Conservation (phyloP, 257 asterid genomes). For the Eustoma russellianum region DNA sequence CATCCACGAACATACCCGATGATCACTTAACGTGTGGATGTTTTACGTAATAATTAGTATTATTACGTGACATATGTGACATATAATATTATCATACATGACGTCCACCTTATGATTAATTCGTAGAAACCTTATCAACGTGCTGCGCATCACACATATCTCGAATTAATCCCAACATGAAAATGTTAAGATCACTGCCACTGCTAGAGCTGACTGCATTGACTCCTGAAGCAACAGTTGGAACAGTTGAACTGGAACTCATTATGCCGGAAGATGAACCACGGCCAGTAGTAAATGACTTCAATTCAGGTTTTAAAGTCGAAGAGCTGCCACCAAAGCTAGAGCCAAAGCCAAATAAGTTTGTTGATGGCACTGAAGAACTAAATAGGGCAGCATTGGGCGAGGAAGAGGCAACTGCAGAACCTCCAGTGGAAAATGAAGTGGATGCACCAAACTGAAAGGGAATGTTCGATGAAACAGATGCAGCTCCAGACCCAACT, state of each 20-base stretch:
- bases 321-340: slow-evolving; percentile 12
- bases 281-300: slow-evolving; percentile 7
- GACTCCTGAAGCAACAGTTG: slow-evolving; percentile 5
- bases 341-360: slow-evolving; percentile 3
- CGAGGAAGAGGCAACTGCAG: slow-evolving; percentile 13
- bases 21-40: no score
- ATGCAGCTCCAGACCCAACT: slow-evolving; percentile 12
- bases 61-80: no score
- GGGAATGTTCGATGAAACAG: slow-evolving; percentile 9
- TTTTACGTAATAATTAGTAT: no score
- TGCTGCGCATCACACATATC: no score
- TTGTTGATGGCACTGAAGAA: slow-evolving; percentile 10
- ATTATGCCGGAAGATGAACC: slow-evolving; percentile 10
- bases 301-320: slow-evolving; percentile 10
- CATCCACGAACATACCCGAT: no score
- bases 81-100: no score
- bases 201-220: slow-evolving; percentile 5
- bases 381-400: slow-evolving; percentile 9
- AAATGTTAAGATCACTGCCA: neutral
- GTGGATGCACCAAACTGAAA: slow-evolving; percentile 18
- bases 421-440: slow-evolving; percentile 2
- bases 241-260: slow-evolving; percentile 1
- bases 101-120: no score
- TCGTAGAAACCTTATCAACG: no score
- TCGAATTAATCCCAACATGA: no score